phyloP scores from a whole-genome alignment of 257 asterid genomes.

The Penstemon davidsonii region DNA sequence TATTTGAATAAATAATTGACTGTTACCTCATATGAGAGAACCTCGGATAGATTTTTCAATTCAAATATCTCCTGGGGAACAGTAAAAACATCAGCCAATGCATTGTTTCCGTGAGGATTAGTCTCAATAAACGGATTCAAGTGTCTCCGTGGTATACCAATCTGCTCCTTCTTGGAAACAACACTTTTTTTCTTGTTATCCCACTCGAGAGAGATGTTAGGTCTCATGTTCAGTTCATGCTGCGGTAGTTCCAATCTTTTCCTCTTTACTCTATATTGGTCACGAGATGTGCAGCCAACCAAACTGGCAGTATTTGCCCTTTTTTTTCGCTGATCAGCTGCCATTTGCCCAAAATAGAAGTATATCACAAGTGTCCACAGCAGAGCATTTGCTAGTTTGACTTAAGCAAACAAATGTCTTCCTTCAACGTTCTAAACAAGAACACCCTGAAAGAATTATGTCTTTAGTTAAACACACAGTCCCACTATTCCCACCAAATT shows the following conservation, averaged over 20 bases:
- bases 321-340: slow-evolving; percentile 76
- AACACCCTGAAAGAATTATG: slow-evolving; percentile 21
- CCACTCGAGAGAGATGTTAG: slow-evolving; percentile 79
- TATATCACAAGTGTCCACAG: slow-evolving; percentile 30
- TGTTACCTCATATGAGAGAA: slow-evolving; percentile 72
- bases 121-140: slow-evolving; percentile 56
- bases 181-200: slow-evolving; percentile 71
- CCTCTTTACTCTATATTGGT: slow-evolving; percentile 52
- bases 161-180: slow-evolving; percentile 83
- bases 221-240: slow-evolving; percentile 48
- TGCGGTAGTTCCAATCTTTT: slow-evolving; percentile 49
- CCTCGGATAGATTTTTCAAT: slow-evolving; percentile 54
- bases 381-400: slow-evolving; percentile 33
- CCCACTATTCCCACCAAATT: not conserved
- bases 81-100: slow-evolving; percentile 70
- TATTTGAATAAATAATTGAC: slow-evolving; percentile 7
- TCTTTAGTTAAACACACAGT: not conserved
- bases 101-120: slow-evolving; percentile 39
- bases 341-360: slow-evolving; percentile 48
- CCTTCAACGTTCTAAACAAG: slow-evolving; percentile 21
- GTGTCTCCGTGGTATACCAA: slow-evolving; percentile 71
- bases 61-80: slow-evolving; percentile 78
- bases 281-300: slow-evolving; percentile 55
- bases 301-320: slow-evolving; percentile 54
- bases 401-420: slow-evolving; percentile 20